Evolutionary conservation across 352 stramenopile genomes (phyloP).

Genomic region (Thraustochytrium striatum): DNA sequence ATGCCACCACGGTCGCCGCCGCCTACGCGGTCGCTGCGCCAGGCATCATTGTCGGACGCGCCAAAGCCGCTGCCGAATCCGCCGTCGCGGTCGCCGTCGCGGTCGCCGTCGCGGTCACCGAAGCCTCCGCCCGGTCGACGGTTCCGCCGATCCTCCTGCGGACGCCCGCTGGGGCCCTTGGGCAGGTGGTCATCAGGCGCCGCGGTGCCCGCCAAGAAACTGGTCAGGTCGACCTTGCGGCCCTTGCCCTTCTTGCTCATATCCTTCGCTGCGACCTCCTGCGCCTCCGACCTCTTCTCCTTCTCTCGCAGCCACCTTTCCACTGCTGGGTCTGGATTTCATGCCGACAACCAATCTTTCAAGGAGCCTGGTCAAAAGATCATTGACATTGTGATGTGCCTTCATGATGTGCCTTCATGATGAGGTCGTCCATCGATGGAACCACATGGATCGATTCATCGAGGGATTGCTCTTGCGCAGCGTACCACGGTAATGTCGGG

Average conservation of each 20-base stretch:
- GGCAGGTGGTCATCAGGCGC: not conserved
- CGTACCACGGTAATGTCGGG: too few species aligned
- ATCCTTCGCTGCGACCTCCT: not conserved
- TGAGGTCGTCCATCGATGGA: too few species aligned
- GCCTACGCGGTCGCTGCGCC: not conserved
- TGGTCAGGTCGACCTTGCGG: constrained; percentile 34
- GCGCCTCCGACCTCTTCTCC: not conserved
- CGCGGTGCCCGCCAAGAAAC: constrained; percentile 13
- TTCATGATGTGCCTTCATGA: too few species aligned
- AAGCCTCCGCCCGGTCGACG: constrained; percentile 10
- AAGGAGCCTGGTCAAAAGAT: too few species aligned
- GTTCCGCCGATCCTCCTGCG: constrained; percentile 16
- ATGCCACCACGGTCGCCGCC: not conserved
- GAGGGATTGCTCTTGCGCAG: too few species aligned
- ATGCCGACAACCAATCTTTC: too few species aligned
- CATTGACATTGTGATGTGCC: too few species aligned
- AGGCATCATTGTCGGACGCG: not conserved
- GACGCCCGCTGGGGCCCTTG: constrained; percentile 9
- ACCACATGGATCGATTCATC: too few species aligned
- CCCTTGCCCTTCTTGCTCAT: constrained; percentile 35
- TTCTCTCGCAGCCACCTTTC: not conserved
- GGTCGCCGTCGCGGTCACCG: not conserved
- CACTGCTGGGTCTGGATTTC: too few species aligned
- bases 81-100: not conserved
- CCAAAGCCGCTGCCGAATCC: not conserved